A percentile compares a stretch with the other conserved stretches of the same genome.
These are phyloP conservation scores for Aurinia saxatilis DNA, from an alignment of 345 rosid genomes.

Conservation along the genomic window DNA sequence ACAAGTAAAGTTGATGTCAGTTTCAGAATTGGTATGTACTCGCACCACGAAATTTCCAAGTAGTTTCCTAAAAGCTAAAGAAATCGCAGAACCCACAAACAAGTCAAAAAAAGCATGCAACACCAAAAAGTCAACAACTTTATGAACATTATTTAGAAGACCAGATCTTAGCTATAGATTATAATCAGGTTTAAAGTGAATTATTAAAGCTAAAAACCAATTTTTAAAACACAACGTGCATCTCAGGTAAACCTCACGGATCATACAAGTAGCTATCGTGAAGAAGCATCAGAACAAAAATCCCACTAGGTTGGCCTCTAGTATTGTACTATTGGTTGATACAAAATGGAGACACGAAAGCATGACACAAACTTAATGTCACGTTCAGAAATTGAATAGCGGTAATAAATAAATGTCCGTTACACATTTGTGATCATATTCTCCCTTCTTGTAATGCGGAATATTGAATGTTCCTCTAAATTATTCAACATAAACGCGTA, in stretches of 20 bases:
- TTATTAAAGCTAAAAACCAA: not conserved
- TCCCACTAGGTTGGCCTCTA: too few species aligned
- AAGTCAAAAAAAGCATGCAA: slow-evolving; percentile 11
- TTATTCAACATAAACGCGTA: slow-evolving; percentile 12
- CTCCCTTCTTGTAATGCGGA: not conserved
- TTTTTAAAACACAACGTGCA: not conserved
- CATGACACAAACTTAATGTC: slow-evolving; percentile 3
- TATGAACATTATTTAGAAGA: slow-evolving; percentile 8
- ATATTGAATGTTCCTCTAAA: not conserved
- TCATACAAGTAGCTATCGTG: too few species aligned
- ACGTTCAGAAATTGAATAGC: not conserved
- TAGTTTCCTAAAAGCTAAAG: slow-evolving; percentile 8
- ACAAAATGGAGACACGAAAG: slow-evolving; percentile 6
- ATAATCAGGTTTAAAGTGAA: not conserved
- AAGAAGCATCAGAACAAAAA: not conserved
- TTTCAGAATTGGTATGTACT: slow-evolving; percentile 1
- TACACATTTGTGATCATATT: not conserved
- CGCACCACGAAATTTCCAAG: slow-evolving; percentile 23
- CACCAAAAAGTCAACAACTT: slow-evolving; percentile 15
- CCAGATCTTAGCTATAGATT: not conserved
- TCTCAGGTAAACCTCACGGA: not conserved
- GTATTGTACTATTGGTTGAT: not conserved
- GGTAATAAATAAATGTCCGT: not conserved
- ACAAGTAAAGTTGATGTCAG: slow-evolving; percentile 18
- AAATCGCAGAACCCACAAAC: not conserved